Base-by-base conservation (phyloP, 2,329 filamentous ascomycete species). In the Cucurbitaria berberidis region DNA sequence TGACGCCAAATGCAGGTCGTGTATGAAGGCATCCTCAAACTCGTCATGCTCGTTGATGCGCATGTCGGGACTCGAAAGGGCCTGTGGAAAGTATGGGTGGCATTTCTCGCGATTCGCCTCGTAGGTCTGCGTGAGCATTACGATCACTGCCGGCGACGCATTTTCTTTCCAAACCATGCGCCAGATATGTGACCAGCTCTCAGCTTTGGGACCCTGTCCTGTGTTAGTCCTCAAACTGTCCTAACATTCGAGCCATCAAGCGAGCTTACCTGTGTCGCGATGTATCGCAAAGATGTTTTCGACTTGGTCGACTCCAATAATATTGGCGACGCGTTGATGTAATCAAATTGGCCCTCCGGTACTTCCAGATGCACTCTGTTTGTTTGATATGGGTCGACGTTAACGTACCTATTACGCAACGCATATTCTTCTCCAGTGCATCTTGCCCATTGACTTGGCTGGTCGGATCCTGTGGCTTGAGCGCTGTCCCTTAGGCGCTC, bases 121-220 rank as follows among this genome's bases (percentile, higher is more conserved):
- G 69, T 90, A 83, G 22, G 91, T 93, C 71, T 92, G 91, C 2
- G 93, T 99, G 57, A 99, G 84, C 90, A 98, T 97, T 51, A 98
- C 88, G 47, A 98, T 88, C 51, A 98, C 91, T 1, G 86, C 91
- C 1, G 77, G 74, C 24, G 69, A 71, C 2, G 89, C 86, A n/a
- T 81, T 85, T 74, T 96, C 91, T 67, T 96, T 88, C 72, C 90
- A 90, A 30, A 97, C 81, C 95, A 99, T 99, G 69, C 95, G 90
- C 90, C 93, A 99, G 61, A 96, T 90, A 69, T 96, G 91, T 62
- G 87, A 85, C 49, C 89, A 82, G 15, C 89, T 90, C 22, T 85
- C 84, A 54, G 82, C 76, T 68, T 93, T 96, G 5, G 95, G 95
- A 0, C 95, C 95, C 78, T 87, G 70, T 11, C 87, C 69, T 8